Percentiles rank a stretch among this genome's conserved stretches.
phyloP scores from a whole-genome alignment of 371 early-diverging fungal species.

The Mortierella sp. region DNA sequence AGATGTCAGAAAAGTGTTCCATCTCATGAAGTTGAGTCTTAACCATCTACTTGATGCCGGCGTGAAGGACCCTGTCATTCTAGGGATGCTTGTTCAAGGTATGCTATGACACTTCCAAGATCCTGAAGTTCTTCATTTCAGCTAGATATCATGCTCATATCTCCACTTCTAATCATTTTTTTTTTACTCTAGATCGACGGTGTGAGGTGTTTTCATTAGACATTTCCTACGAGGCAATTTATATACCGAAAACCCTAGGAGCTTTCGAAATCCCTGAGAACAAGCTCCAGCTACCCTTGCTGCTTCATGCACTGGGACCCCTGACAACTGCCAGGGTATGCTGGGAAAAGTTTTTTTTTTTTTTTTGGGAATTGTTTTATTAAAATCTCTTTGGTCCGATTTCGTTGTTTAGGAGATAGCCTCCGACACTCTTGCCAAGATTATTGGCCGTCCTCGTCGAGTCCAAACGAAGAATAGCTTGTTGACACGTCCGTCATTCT shows the following conservation, averaged over 20 bases:
- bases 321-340: conserved; percentile 20
- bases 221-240: conserved; percentile 16
- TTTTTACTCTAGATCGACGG: conserved; percentile 15
- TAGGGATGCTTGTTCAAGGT: conserved; percentile 26
- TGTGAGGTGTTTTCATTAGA: conserved; percentile 15
- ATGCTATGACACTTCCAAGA: background rate
- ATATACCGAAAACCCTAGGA: conserved; percentile 15
- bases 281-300: conserved; percentile 20
- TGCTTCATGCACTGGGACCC: conserved; percentile 21
- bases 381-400: background rate
- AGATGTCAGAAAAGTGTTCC: conserved; percentile 11
- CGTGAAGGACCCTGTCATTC: conserved; percentile 13
- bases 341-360: background rate
- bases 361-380: background rate
- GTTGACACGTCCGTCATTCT: conserved; percentile 14
- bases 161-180: background rate
- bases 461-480: background rate
- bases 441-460: no score
- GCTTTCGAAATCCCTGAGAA: conserved; percentile 8
- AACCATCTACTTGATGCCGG: conserved; percentile 12
- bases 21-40: conserved; percentile 17
- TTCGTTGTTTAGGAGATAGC: conserved; percentile 10
- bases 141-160: background rate
- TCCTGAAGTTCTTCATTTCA: background rate
- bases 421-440: background rate